These are phyloP conservation scores for Rhizophagus sp. DNA, from an alignment of 192 early-diverging fungal species.

Conservation along the genomic window DNA sequence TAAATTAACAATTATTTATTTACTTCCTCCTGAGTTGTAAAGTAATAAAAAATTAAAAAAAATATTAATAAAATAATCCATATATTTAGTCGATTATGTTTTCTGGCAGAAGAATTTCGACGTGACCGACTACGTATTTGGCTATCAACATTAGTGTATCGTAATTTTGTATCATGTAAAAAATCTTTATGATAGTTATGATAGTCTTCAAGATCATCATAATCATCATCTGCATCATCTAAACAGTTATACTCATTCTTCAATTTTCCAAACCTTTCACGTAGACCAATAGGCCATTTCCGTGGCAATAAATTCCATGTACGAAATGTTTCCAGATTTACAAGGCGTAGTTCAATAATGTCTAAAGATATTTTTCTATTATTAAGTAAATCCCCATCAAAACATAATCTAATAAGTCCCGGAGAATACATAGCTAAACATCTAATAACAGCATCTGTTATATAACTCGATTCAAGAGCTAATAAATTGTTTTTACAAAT, in stretches of 20 bases:
- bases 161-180: not conserved
- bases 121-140: not conserved
- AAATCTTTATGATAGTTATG: not conserved
- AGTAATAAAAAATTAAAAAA: not conserved
- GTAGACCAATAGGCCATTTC: slow-evolving; percentile 1
- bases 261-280: not conserved
- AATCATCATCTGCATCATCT: not conserved
- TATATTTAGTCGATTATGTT: not conserved
- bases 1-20: not conserved
- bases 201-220: not conserved
- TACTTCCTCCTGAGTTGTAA: not conserved
- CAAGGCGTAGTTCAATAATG: not conserved
- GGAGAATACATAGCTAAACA: not conserved
- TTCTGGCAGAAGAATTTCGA: not conserved
- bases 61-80: not conserved
- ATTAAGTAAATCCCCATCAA: slow-evolving; percentile 1
- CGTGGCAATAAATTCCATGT: not conserved
- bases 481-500: slow-evolving; percentile 16
- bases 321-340: not conserved
- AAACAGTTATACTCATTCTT: slow-evolving; percentile 4
- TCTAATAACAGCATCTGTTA: not conserved
- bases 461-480: not conserved
- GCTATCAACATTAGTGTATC: not conserved
- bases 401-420: not conserved
- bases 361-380: not conserved